A percentile compares a stretch with the other conserved stretches of the same genome.
Evolutionary conservation across 495 filamentous ascomycete genomes (phyloP).

Genomic region (Aspergillus heteromorphus): DNA sequence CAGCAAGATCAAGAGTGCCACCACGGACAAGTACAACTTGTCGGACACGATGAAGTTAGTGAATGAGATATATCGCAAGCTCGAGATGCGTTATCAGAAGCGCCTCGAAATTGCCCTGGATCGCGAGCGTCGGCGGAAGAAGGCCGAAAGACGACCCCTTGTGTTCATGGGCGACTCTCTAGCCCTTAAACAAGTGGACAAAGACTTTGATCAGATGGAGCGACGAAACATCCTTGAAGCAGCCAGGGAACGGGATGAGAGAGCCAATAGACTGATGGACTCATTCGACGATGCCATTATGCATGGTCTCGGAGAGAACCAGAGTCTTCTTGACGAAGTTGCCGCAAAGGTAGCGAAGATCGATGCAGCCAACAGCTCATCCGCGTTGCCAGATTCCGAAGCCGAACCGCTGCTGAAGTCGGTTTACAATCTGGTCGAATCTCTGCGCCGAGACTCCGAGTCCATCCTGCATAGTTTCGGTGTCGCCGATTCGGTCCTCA

Average conservation of each 20-base stretch:
- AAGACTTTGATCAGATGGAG: slow-evolving; percentile 51
- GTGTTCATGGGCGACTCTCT: slow-evolving; percentile 47
- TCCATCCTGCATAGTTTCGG: slow-evolving; percentile 46
- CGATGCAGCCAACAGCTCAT: slow-evolving; percentile 25
- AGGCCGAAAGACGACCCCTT: slow-evolving; percentile 45
- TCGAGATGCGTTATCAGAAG: slow-evolving; percentile 47
- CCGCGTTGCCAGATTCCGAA: slow-evolving; percentile 33
- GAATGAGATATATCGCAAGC: slow-evolving; percentile 42
- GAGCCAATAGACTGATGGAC: slow-evolving; percentile 50
- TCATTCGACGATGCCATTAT: slow-evolving; percentile 49
- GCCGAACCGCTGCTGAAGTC: slow-evolving; percentile 43
- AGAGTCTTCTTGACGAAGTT: slow-evolving; percentile 47
- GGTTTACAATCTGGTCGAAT: slow-evolving; percentile 33
- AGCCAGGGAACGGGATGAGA: slow-evolving; percentile 43
- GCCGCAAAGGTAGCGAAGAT: slow-evolving; percentile 34
- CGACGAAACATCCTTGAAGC: slow-evolving; percentile 47
- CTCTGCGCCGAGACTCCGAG: slow-evolving; percentile 44
- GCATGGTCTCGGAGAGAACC: slow-evolving; percentile 48
- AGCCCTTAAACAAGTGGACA: slow-evolving; percentile 43
- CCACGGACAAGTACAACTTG: slow-evolving; percentile 29
- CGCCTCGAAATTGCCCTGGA: slow-evolving; percentile 47
- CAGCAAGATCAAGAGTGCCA: slow-evolving; percentile 30
- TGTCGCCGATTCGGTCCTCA: slow-evolving; percentile 44
- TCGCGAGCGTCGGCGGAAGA: slow-evolving; percentile 48
- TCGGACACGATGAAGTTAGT: slow-evolving; percentile 43